Conservation (phyloP, 176 grass and related monocot genomes). For the Oryza longistaminata region DNA sequence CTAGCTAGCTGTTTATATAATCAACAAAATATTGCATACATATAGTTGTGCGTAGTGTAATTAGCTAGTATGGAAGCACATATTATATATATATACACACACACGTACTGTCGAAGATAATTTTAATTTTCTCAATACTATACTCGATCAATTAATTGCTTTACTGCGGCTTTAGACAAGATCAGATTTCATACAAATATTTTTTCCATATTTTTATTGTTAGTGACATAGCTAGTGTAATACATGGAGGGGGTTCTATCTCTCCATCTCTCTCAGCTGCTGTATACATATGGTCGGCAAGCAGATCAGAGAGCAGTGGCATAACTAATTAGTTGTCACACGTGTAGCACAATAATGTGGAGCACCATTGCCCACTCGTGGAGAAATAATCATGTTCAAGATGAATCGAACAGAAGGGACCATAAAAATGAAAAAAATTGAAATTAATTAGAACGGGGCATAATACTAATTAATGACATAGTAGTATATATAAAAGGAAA, state of each 20-base stretch:
- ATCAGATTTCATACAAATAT: background rate
- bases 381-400: slow-evolving; percentile 49
- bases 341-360: slow-evolving; percentile 47
- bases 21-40: too few relatives aligned
- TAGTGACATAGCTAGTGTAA: background rate
- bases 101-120: too few relatives aligned
- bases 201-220: background rate
- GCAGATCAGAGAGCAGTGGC: slow-evolving; percentile 13
- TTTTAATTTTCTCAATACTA: background rate
- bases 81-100: too few relatives aligned
- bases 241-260: background rate
- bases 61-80: too few relatives aligned
- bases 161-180: background rate
- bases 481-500: background rate
- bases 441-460: slow-evolving; percentile 6
- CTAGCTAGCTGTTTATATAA: too few relatives aligned
- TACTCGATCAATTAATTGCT: background rate
- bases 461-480: background rate
- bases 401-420: slow-evolving; percentile 18
- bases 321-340: slow-evolving; percentile 40
- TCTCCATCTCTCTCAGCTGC: background rate
- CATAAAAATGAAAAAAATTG: background rate
- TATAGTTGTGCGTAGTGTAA: too few relatives aligned
- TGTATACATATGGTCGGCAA: background rate
- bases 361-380: slow-evolving; percentile 39